phyloP scores from a whole-genome alignment of 305 asterid species.

The Rubia tinctorum region DNA sequence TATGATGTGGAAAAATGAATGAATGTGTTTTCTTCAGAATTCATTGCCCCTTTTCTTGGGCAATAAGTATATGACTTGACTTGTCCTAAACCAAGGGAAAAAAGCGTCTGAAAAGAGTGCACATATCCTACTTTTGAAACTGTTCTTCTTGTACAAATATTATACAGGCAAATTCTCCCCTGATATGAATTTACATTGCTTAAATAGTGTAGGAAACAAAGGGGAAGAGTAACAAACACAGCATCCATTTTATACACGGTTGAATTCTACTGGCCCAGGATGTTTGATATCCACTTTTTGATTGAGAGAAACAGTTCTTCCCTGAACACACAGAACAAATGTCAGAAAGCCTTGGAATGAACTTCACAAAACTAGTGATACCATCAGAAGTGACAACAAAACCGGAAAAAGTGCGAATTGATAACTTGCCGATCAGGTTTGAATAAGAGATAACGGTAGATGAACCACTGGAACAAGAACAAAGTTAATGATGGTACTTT shows the following conservation, averaged over 20 bases:
- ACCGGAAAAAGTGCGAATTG: not conserved
- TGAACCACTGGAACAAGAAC: conserved; percentile 61
- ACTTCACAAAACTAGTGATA: not conserved
- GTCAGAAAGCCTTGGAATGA: not conserved
- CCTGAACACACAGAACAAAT: conserved; percentile 29
- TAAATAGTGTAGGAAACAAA: not conserved
- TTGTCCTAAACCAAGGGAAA: not conserved
- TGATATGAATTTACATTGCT: not conserved
- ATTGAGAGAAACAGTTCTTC: conserved; percentile 57
- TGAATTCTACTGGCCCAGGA: conserved; percentile 53
- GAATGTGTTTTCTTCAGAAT: not conserved
- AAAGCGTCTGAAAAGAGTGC: not conserved
- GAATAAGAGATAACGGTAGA: conserved; percentile 75
- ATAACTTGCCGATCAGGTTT: conserved; percentile 69
- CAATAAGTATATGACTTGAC: not conserved
- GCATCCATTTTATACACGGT: not conserved
- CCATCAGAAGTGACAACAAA: not conserved
- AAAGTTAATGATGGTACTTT: no score
- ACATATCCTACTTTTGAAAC: not conserved
- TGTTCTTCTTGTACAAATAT: not conserved
- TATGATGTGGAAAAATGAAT: not conserved
- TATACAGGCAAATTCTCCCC: not conserved
- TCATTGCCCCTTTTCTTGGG: not conserved
- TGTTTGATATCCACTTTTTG: conserved; percentile 57
- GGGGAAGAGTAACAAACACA: not conserved